Evolutionary conservation across 441 rosid species (phyloP).

Genomic region (Macaranga tanarius): DNA sequence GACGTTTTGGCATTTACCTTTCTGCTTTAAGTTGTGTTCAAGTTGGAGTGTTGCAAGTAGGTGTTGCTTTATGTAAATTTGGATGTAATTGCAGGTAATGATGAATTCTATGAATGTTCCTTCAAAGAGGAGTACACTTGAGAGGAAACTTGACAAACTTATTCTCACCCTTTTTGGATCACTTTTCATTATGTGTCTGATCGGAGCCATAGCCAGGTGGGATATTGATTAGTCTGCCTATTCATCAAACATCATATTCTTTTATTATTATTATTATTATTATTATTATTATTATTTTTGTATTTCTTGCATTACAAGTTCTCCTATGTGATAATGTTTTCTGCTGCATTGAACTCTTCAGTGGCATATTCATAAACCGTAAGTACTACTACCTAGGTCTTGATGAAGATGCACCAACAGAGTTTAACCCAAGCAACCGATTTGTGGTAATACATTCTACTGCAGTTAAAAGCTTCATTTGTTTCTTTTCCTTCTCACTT

Average conservation of each 20-base stretch:
- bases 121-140: conserved; percentile 97
- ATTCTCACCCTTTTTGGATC: conserved; percentile 83
- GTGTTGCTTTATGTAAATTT: conserved; percentile 24
- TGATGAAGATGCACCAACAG: conserved; percentile 39
- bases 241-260: conserved; percentile 6
- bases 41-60: conserved; percentile 6
- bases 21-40: conserved; percentile 4
- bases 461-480: conserved; percentile 8
- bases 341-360: conserved; percentile 44
- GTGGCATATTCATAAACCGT: conserved; percentile 75
- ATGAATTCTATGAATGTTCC: conserved; percentile 99
- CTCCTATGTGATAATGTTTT: conserved; percentile 16
- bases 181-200: conserved; percentile 79
- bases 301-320: conserved; percentile 3
- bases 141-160: conserved; percentile 98
- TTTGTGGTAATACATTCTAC: conserved; percentile 50
- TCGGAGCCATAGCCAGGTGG: conserved; percentile 94
- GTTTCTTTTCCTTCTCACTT: conserved; percentile 17
- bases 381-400: conserved; percentile 78
- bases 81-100: conserved; percentile 77
- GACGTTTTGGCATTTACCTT: conserved; percentile 10
- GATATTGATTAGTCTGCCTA: conserved; percentile 23
- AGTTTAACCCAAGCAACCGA: conserved; percentile 68
- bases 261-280: too few species aligned
- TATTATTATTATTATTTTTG: neutral